These are phyloP conservation scores for Umbellularia californica DNA, from an alignment of 164 flowering plant species.

Conservation along the genomic window DNA sequence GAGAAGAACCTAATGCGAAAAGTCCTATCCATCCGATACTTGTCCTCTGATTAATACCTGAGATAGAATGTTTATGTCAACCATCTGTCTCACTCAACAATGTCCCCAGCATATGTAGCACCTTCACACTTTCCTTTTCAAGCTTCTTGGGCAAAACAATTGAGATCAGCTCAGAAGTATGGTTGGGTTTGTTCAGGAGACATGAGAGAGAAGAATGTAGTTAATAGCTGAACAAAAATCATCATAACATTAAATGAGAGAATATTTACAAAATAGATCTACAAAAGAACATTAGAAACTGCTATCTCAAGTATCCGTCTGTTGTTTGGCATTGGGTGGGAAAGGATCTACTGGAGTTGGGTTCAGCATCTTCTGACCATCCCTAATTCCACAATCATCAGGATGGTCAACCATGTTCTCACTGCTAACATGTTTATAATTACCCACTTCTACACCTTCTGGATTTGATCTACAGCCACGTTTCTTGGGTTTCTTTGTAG, in stretches of 20 bases:
- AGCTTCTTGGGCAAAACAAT: no score
- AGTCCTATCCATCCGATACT: no score
- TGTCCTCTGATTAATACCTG: no score
- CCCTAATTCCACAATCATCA: not conserved
- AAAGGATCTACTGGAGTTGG: not conserved
- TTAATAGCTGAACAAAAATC: no score
- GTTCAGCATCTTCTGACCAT: not conserved
- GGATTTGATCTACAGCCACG: constrained; percentile 24
- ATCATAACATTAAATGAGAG: not conserved
- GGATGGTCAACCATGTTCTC: constrained; percentile 9
- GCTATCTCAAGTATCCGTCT: not conserved
- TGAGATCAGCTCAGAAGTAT: no score
- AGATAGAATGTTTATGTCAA: no score
- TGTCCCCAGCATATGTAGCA: no score
- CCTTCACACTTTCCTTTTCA: no score
- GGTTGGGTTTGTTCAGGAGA: no score
- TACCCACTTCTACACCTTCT: constrained; percentile 7
- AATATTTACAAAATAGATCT: not conserved
- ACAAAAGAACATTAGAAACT: not conserved
- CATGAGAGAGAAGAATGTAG: no score
- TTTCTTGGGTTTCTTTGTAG: constrained; percentile 37
- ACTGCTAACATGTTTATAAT: constrained; percentile 5
- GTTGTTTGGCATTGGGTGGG: not conserved
- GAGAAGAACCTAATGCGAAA: no score
- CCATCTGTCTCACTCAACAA: no score